Percentiles rank a stretch among this genome's conserved stretches.
Conservation (phyloP, 2,329 filamentous ascomycete species). For the Blastomyces emzantsi region DNA sequence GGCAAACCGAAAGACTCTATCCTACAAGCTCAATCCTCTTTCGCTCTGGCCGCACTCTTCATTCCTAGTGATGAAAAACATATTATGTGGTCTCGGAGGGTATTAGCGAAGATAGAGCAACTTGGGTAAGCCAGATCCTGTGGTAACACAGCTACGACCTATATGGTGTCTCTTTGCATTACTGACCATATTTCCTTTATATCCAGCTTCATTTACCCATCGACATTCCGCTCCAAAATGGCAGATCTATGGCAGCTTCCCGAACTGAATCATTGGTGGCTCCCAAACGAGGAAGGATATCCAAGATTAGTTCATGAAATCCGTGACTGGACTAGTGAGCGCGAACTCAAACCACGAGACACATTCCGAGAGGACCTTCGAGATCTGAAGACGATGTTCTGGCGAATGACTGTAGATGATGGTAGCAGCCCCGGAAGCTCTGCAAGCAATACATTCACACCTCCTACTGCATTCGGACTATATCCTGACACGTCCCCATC, state of each 20-base stretch:
- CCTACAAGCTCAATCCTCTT: constrained; percentile 62
- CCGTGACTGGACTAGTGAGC: constrained; percentile 71
- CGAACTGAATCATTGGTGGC: constrained; percentile 75
- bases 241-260: constrained; percentile 64
- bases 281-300: constrained; percentile 67
- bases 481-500: constrained; percentile 9
- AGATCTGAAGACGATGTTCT: constrained; percentile 67
- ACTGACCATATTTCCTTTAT: constrained; percentile 9
- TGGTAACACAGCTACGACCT: constrained; percentile 7
- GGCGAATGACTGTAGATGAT: constrained; percentile 49
- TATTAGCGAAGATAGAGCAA: constrained; percentile 68
- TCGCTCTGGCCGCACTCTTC: constrained; percentile 70
- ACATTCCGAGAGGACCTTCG: constrained; percentile 54
- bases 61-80: constrained; percentile 66
- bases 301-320: constrained; percentile 65
- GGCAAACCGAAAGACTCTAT: constrained; percentile 60
- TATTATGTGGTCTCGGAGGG: constrained; percentile 68
- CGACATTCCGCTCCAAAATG: constrained; percentile 64
- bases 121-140: constrained; percentile 55
- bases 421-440: constrained; percentile 26
- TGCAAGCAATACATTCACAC: constrained; percentile 13
- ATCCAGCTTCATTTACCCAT: constrained; percentile 71
- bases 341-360: constrained; percentile 50
- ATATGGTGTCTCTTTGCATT: neutral
- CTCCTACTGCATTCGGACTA: constrained; percentile 7